Base-by-base conservation (phyloP, 768 basidiomycete genomes). In the Panellus pusillus region DNA sequence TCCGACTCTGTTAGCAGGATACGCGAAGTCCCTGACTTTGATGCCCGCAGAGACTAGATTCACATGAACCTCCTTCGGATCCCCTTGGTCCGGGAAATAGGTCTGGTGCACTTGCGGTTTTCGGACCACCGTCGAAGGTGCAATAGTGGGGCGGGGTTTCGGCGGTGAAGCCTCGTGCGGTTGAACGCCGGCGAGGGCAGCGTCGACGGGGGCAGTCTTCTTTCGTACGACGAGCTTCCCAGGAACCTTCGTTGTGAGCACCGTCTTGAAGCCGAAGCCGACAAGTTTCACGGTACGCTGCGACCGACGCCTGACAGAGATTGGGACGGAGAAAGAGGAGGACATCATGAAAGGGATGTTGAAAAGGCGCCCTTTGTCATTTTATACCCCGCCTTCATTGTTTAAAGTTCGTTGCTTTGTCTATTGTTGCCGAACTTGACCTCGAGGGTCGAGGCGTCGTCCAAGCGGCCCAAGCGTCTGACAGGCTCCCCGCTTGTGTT, bases 1-100 rank as follows among this genome's bases (percentile, higher is more conserved):
- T 4, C 54, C 54, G 20, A 50, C 47, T 13, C 54, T 36, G 18
- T 7, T 31, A 0, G 35, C 24, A 9, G 58, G 51, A 42, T 60
- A 60, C 4, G 58, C 58, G 50, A 60, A 60, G 44, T 60, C 58
- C 40, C 54, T 47, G 38, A 60, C 58, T 46, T 53, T 56, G 54
- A 60, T 56, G 5, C 54, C 58, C 5, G 4, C 9, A 9, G 45
- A 29, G 2, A 53, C 54, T 5, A 56, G n/a, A 13, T 45, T n/a
- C 18, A 14, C 24, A 7, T 60, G 58, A 19, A 40, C n/a, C 1
- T 60, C 54, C 47, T 60, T 54, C 2, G 39, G 18, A 3, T 35
- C 32, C 14, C 32, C 32, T 3, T 35, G 32, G 32, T 35, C 32
- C 32, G 32, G 32, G 14, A 3, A 35, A 35, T 35, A 8, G 32